phyloP scores from a whole-genome alignment of 176 grass and related monocot species.

The Juncus inflexus region DNA sequence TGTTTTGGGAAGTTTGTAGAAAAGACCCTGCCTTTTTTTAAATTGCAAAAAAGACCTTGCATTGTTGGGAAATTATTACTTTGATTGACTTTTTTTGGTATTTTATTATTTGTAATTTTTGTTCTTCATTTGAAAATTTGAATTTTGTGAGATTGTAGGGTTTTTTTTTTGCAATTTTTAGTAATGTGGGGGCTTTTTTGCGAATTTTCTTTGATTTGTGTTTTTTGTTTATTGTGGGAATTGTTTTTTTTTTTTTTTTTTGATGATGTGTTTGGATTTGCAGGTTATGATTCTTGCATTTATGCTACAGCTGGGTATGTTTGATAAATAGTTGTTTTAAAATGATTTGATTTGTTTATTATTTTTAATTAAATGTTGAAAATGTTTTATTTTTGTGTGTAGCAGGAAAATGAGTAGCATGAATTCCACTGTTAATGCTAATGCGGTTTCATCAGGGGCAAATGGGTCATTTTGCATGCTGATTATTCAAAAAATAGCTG shows the following conservation, averaged over 20 bases:
- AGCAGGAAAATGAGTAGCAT: conserved; percentile 55
- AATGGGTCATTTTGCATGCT: conserved; percentile 2
- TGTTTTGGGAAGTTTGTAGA: background rate
- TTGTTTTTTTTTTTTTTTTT: background rate
- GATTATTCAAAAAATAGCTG: conserved; percentile 3
- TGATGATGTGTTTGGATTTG: conserved; percentile 6
- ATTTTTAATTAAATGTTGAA: background rate
- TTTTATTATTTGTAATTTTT: too few relatives aligned
- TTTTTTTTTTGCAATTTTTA: too few relatives aligned
- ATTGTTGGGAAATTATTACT: too few relatives aligned
- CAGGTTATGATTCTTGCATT: conserved; percentile 85
- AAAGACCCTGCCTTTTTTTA: too few relatives aligned
- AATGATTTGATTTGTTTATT: conserved; percentile 20
- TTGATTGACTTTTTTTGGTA: too few relatives aligned
- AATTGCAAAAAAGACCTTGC: too few relatives aligned
- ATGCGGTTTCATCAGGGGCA: conserved; percentile 23
- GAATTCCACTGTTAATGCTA: conserved; percentile 48
- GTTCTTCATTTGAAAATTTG: too few relatives aligned
- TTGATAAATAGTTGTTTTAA: conserved; percentile 4
- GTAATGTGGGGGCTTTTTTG: too few relatives aligned
- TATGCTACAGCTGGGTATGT: conserved; percentile 64
- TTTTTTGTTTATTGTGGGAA: too few relatives aligned
- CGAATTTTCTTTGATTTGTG: too few relatives aligned
- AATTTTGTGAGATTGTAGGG: too few relatives aligned
- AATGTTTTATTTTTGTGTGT: conserved; percentile 3